Evolutionary conservation across 441 rosid genomes (phyloP).

Genomic region (Euphorbia schlechtendalii): DNA sequence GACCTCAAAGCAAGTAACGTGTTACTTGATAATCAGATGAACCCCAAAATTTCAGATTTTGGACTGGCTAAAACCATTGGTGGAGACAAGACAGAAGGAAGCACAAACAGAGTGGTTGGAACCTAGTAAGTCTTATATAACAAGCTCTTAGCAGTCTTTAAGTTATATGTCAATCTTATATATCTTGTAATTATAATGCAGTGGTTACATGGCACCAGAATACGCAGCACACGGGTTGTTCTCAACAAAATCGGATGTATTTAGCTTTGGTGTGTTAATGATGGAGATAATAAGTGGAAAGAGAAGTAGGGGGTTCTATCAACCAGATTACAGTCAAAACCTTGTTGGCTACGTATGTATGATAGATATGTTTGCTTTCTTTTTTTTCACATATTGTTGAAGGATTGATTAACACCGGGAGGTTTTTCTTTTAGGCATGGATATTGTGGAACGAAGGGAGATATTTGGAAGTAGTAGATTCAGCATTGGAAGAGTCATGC

Average conservation of each 20-base stretch:
- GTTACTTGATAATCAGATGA: slow-evolving; percentile 23
- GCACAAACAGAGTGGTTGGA: too few species aligned
- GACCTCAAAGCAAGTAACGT: slow-evolving; percentile 34
- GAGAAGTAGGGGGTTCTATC: slow-evolving; percentile 19
- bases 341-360: slow-evolving; percentile 22
- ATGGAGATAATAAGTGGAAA: slow-evolving; percentile 25
- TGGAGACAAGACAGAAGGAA: slow-evolving; percentile 23
- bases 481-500: too few species aligned
- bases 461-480: too few species aligned
- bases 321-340: slow-evolving; percentile 13
- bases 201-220: slow-evolving; percentile 27
- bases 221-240: slow-evolving; percentile 21
- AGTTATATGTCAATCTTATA: too few species aligned
- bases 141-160: too few species aligned
- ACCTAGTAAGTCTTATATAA: slow-evolving; percentile 20
- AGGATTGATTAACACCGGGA: too few species aligned
- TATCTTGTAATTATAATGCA: background rate
- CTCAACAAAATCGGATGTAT: slow-evolving; percentile 5
- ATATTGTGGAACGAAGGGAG: too few species aligned
- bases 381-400: too few species aligned
- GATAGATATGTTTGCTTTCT: background rate
- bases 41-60: slow-evolving; percentile 31
- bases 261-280: slow-evolving; percentile 29
- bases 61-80: slow-evolving; percentile 26
- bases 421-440: too few species aligned